Percentiles rank a stretch among this genome's conserved stretches.
Conservation (phyloP, 306 rosid genomes). For the Quercus robur region DNA sequence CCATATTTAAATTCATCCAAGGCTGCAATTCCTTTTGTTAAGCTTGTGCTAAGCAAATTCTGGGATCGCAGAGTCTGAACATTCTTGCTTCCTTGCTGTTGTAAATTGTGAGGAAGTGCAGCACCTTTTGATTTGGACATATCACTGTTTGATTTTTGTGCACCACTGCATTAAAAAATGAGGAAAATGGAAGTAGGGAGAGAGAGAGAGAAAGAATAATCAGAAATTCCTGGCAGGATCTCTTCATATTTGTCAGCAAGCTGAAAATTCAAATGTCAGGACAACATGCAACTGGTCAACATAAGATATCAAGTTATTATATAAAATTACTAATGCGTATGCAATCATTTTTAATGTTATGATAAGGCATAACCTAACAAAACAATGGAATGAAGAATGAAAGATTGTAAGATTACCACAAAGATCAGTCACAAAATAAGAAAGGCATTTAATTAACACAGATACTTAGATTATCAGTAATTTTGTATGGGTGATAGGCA, state of each 20-base stretch:
- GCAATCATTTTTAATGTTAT: not conserved
- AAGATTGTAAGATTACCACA: too few species aligned
- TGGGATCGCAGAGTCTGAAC: constrained; percentile 45
- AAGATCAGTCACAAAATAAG: too few species aligned
- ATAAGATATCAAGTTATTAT: not conserved
- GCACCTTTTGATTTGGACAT: constrained; percentile 54
- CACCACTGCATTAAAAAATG: constrained; percentile 31
- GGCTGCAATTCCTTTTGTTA: constrained; percentile 47
- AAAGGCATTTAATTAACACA: too few species aligned
- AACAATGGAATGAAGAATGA: not conserved
- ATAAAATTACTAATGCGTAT: not conserved
- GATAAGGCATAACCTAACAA: not conserved
- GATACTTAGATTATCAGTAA: too few species aligned
- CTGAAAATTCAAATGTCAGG: not conserved
- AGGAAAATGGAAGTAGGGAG: not conserved
- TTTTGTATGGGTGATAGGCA: too few species aligned
- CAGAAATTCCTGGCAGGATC: not conserved
- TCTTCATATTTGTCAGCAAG: not conserved
- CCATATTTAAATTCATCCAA: constrained; percentile 76
- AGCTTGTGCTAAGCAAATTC: constrained; percentile 23
- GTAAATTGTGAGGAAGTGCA: constrained; percentile 28
- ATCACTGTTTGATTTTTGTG: constrained; percentile 31
- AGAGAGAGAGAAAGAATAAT: not conserved
- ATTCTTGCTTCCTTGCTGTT: constrained; percentile 54
- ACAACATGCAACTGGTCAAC: not conserved